phyloP scores from a whole-genome alignment of 2,329 filamentous ascomycete species.

The Aspergillus sp. region DNA sequence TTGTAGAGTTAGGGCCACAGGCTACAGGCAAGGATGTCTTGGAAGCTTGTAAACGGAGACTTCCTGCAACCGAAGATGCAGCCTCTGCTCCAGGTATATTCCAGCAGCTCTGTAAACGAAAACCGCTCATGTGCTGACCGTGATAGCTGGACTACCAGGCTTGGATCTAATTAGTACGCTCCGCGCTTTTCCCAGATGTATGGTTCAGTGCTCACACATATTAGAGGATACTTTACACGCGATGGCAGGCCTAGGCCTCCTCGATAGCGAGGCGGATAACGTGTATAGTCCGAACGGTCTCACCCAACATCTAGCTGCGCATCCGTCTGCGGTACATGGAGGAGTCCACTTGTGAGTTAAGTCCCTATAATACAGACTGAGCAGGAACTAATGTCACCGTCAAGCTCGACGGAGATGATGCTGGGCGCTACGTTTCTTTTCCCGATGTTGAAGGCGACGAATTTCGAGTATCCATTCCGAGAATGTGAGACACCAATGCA shows the following conservation, averaged over 20 bases:
- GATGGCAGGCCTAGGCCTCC: constrained; percentile 36
- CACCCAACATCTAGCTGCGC: constrained; percentile 33
- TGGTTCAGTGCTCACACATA: background rate
- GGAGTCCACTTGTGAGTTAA: constrained; percentile 36
- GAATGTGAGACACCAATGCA: constrained; percentile 36
- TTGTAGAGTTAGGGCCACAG: constrained; percentile 24
- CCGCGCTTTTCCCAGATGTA: too few species aligned
- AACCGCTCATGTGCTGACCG: background rate
- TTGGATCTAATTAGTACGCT: background rate
- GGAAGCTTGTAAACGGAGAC: constrained; percentile 17
- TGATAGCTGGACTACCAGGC: background rate
- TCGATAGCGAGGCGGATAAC: constrained; percentile 32
- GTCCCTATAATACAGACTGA: too few species aligned
- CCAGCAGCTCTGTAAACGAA: background rate
- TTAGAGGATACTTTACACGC: constrained; percentile 38
- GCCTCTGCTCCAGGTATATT: background rate
- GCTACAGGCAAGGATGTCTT: constrained; percentile 29
- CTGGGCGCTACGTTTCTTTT: constrained; percentile 36
- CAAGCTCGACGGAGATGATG: constrained; percentile 35
- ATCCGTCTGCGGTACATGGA: constrained; percentile 37
- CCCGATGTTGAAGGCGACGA: constrained; percentile 33
- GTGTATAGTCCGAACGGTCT: constrained; percentile 33
- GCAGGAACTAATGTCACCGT: background rate
- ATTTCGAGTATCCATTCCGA: constrained; percentile 38
- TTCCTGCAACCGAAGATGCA: background rate